Conservation (phyloP, 306 rosid species). For the Delonix regia region DNA sequence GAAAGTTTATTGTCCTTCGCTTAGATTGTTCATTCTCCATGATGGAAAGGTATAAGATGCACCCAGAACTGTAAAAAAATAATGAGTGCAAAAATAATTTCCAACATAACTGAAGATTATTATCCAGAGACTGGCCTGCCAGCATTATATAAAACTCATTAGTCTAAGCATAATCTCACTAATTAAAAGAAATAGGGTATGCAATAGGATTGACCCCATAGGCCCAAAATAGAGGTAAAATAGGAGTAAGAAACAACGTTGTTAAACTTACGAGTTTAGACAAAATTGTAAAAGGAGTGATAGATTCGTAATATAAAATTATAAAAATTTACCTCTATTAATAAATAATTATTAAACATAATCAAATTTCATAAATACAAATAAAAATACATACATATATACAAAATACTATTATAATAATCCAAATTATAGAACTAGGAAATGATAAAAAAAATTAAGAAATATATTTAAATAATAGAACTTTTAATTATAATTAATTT, state of each 20-base stretch:
- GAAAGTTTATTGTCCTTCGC: constrained; percentile 36
- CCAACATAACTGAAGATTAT: constrained; percentile 95
- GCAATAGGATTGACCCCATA: constrained; percentile 1
- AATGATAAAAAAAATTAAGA: too few species aligned
- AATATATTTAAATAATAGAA: too few species aligned
- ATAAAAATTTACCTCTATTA: too few species aligned
- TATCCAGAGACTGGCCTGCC: constrained; percentile 93
- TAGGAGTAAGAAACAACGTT: constrained; percentile 5
- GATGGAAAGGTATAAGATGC: constrained; percentile 99
- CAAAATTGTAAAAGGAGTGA: too few species aligned
- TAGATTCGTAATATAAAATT: too few species aligned
- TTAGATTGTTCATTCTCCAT: constrained; percentile 97
- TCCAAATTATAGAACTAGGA: too few species aligned
- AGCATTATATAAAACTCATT: constrained; percentile 30
- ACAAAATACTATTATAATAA: too few species aligned
- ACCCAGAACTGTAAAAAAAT: constrained; percentile 94
- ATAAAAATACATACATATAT: too few species aligned
- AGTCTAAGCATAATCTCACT: constrained; percentile 33
- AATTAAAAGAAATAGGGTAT: constrained; percentile 25
- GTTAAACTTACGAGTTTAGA: too few species aligned
- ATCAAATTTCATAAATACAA: too few species aligned
- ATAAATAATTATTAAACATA: too few species aligned
- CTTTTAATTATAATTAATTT: too few species aligned
- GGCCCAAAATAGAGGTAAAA: constrained; percentile 1
- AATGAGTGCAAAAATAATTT: constrained; percentile 98